Percentiles rank a stretch among this genome's conserved stretches.
These are phyloP conservation scores for Luffa aegyptiaca DNA, from an alignment of 306 rosid species.

Conservation along the genomic window DNA sequence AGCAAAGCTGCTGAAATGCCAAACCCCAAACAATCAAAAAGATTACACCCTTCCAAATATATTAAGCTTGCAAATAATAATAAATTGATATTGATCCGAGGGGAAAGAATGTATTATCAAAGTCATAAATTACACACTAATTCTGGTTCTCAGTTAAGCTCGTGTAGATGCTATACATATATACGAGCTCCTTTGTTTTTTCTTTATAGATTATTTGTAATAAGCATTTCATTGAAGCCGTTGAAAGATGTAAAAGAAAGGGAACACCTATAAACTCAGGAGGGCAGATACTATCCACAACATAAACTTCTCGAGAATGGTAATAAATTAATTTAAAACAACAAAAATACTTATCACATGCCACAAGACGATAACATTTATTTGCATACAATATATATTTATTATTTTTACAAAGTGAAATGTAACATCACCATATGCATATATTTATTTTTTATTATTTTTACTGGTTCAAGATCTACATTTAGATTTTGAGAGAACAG, in stretches of 20 bases:
- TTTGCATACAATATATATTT: neutral
- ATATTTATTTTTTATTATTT: neutral
- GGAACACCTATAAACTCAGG: neutral
- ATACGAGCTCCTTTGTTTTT: neutral
- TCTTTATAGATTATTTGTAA: neutral
- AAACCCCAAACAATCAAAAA: neutral
- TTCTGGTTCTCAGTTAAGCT: neutral
- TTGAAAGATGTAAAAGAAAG: neutral
- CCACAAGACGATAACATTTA: neutral
- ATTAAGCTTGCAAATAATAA: neutral
- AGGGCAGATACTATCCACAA: neutral
- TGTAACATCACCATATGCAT: neutral
- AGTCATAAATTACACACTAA: neutral
- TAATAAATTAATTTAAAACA: neutral
- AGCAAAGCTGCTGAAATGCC: neutral
- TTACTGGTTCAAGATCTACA: neutral
- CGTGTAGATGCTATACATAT: neutral
- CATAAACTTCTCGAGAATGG: neutral
- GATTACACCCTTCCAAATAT: neutral
- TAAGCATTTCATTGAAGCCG: neutral
- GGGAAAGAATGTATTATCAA: neutral
- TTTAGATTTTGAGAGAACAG: neutral
- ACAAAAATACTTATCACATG: neutral
- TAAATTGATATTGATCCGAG: neutral
- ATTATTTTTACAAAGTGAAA: neutral